These are phyloP conservation scores for Coffea eugenioides DNA, from an alignment of 257 asterid species.

Conservation along the genomic window DNA sequence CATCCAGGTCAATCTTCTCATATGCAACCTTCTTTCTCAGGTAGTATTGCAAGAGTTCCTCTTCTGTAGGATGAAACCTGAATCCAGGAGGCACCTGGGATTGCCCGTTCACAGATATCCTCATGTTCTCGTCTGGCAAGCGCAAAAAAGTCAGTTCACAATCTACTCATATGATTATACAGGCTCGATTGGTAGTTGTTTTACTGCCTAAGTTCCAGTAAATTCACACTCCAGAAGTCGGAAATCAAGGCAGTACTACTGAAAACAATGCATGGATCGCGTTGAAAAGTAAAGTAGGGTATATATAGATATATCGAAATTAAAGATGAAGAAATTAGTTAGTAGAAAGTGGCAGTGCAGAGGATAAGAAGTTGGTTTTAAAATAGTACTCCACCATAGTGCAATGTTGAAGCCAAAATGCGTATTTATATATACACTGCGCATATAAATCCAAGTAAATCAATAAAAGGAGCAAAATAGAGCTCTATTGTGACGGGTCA, in stretches of 20 bases:
- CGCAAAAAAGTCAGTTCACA: background rate
- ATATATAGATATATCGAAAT: background rate
- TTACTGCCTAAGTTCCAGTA: background rate
- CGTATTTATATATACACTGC: background rate
- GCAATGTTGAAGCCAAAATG: background rate
- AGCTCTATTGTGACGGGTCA: slow-evolving; percentile 13
- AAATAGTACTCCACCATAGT: background rate
- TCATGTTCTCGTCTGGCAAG: slow-evolving; percentile 53
- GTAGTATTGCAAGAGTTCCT: slow-evolving; percentile 85
- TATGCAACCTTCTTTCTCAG: slow-evolving; percentile 70
- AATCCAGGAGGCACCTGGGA: slow-evolving; percentile 91
- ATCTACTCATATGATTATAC: background rate
- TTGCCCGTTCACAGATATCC: slow-evolving; percentile 70
- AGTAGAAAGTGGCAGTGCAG: background rate
- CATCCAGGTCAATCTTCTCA: slow-evolving; percentile 77
- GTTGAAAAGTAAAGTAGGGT: slow-evolving; percentile 5
- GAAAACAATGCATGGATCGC: background rate
- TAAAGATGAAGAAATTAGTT: background rate
- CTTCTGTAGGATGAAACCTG: slow-evolving; percentile 92
- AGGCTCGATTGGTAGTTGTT: no score
- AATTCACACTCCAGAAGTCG: background rate
- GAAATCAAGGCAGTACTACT: background rate
- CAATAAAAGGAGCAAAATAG: no score
- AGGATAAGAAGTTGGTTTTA: background rate
- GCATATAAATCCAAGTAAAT: background rate